Percentiles rank a stretch among this genome's conserved stretches.
These are phyloP conservation scores for Isabelozyma gotoi DNA, from an alignment of 805 yeast species.

Conservation along the genomic window DNA sequence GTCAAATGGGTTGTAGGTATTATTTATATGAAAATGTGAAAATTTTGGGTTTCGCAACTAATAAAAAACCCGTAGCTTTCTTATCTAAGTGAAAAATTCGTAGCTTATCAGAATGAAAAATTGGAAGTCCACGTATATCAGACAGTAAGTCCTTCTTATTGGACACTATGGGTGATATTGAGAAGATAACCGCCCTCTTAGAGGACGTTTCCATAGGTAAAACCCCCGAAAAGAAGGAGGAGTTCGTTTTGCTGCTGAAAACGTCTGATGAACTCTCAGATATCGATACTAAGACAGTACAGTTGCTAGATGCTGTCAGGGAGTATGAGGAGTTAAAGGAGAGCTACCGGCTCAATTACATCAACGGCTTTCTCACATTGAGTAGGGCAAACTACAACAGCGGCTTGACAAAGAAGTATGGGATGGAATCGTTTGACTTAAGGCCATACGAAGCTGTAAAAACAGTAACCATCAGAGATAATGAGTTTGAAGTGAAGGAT, in stretches of 20 bases:
- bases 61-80: not conserved
- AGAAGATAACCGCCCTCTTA: conserved; percentile 3
- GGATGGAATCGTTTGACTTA: conserved; percentile 42
- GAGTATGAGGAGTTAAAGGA: conserved; percentile 27
- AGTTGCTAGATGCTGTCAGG: conserved; percentile 29
- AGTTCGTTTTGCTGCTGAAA: not conserved
- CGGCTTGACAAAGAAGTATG: conserved; percentile 29
- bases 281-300: conserved; percentile 12
- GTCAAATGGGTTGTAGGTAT: conserved; percentile 1
- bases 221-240: not conserved
- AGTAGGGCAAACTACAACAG: conserved; percentile 46
- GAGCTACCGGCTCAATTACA: conserved; percentile 17
- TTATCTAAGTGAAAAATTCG: not conserved
- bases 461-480: conserved; percentile 9
- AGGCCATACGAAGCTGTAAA: conserved; percentile 28
- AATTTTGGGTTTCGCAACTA: no score
- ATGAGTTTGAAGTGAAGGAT: conserved; percentile 9
- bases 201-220: conserved; percentile 6
- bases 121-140: no score
- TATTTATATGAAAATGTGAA: not conserved
- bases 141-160: no score
- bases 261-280: conserved; percentile 2
- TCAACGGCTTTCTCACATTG: conserved; percentile 38
- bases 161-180: not conserved
- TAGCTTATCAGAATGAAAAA: not conserved